Conservation (phyloP, 176 grass and related monocot genomes). For the Cenchrus purpureus region DNA sequence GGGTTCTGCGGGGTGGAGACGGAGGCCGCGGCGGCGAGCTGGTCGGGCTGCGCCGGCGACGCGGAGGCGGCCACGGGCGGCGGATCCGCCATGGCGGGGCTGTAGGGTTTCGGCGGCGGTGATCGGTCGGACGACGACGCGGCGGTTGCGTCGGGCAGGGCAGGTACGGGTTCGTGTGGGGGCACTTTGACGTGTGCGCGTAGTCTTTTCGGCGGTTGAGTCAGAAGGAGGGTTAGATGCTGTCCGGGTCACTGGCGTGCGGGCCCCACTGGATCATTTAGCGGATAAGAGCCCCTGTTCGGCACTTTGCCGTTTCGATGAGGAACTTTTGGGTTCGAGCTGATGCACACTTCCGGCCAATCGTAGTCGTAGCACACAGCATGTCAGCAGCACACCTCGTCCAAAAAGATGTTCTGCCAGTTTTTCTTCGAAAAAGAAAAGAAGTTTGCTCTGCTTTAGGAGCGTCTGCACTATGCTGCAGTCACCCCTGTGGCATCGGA, state of each 20-base stretch:
- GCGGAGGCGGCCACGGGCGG: slow-evolving; percentile 46
- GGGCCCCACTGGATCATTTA: slow-evolving; percentile 17
- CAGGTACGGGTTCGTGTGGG: slow-evolving; percentile 40
- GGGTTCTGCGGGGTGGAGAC: slow-evolving; percentile 64
- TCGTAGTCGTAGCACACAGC: not conserved
- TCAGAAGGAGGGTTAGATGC: not conserved
- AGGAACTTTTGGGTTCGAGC: not conserved
- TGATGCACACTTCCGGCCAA: not conserved
- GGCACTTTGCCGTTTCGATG: not conserved
- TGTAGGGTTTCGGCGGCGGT: slow-evolving; percentile 46
- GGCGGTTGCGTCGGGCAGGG: slow-evolving; percentile 39
- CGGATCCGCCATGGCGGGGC: slow-evolving; percentile 68
- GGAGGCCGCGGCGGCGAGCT: slow-evolving; percentile 38
- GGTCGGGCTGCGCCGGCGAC: slow-evolving; percentile 60
- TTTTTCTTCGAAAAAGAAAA: too few relatives aligned
- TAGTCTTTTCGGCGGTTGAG: slow-evolving; percentile 41
- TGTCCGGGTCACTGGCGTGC: slow-evolving; percentile 23
- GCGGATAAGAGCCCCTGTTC: not conserved
- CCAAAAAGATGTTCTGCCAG: not conserved
- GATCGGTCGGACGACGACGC: slow-evolving; percentile 47
- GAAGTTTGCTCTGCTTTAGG: not conserved
- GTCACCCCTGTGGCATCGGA: not conserved
- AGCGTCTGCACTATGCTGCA: not conserved
- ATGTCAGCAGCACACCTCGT: not conserved
- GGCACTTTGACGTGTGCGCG: slow-evolving; percentile 49